Evolutionary conservation across 2,329 filamentous ascomycete species (phyloP), one percentile per base, ranked within the genome.

Genomic region (Colletotrichum echinochloae): DNA sequence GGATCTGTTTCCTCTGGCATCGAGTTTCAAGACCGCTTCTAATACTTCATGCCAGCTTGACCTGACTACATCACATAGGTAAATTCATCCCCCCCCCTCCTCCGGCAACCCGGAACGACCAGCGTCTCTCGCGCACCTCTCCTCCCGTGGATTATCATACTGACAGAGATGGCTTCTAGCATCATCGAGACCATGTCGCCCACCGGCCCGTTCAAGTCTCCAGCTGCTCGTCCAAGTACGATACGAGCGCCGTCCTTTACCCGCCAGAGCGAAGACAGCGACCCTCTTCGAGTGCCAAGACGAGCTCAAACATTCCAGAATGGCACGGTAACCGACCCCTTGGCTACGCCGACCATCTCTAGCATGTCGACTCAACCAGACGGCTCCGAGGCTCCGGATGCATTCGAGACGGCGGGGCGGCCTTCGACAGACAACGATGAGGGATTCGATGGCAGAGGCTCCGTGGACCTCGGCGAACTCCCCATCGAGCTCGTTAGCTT

Each of bases 401-500:
- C 85, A 8, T 89, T 89, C 74, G 87, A 88, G 71, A 83, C 81
- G 11, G 46, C 59, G 3, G 59, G 46, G 5, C 79, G 81, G 39
- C 77, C 80, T 8, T 74, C 80, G 37, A 80, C 80, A 23, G 80
- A 83, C 39, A 78, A 78, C 41, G 85, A 88, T 33, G 84, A 88
- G 63, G 75, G 79, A 16, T 70, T 81, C 6, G 87, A 89, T 2
- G 83, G 84, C 0, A 79, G 88, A 69, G 82, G 84, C 28, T 90
- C 92, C 4, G 88, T 93, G 73, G 91, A 93, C 67, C 91, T 96
- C 73, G 94, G 97, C 76, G 93, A 97, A 77, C 89, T 99, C 51
- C 96, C 96, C 18, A 96, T 98, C 76, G 96, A 99, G 86, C 89
- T 99, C 70, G 88, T 96, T 69, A 96, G 94, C 80, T 83, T 98